Evolutionary conservation across 2,329 filamentous ascomycete species (phyloP), one percentile per base, ranked within the genome.

Genomic region (Colletotrichum falcatum): DNA sequence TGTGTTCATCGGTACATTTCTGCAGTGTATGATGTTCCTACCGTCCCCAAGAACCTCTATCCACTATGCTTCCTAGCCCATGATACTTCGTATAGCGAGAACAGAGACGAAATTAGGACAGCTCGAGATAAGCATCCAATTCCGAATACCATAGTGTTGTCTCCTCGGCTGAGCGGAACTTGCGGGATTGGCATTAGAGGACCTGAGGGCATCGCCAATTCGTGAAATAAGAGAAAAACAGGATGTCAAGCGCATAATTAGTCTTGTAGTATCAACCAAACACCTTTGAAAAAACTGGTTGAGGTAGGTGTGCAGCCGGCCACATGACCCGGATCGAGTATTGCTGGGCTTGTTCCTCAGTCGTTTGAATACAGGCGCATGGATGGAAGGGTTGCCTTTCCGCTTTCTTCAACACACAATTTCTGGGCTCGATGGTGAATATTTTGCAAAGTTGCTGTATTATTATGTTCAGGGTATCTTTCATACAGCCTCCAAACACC

Each of bases 391-490:
- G 6, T 9, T 37, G 12, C 33, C 12, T 14, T 26, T 12, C 23
- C 3, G 20, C 35, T 33, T 18, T 55, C 20, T 33, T 18, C 8
- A 18, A 20, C 2, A 33, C 54, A 37, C 14, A 23, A 26, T 11
- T 14, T 3, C 39, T 56, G 35, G 23, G 16, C n/a, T 56, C n/a
- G 7, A 55, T 56, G 30, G 23, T 39, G 35, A 4, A 20, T 18
- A 26, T 37, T 14, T 28, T 61, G 28, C 30, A 33, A 49, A 33
- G 54, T 48, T 54, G 53, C 39, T 68, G 55, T 62, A 54, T 68
- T 62, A 54, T 68, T 60, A 49, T 71, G 18, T 71, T 30, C 53
- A 63, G 68, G 68, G 68, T 71, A 71, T 71, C 68, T 71, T 68
- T 53, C 37, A 60, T 14, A 68, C 64, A 33, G 37, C 44, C 56